Conservation (phyloP, 2,329 filamentous ascomycete genomes). For the Colletotrichum camelliae region DNA sequence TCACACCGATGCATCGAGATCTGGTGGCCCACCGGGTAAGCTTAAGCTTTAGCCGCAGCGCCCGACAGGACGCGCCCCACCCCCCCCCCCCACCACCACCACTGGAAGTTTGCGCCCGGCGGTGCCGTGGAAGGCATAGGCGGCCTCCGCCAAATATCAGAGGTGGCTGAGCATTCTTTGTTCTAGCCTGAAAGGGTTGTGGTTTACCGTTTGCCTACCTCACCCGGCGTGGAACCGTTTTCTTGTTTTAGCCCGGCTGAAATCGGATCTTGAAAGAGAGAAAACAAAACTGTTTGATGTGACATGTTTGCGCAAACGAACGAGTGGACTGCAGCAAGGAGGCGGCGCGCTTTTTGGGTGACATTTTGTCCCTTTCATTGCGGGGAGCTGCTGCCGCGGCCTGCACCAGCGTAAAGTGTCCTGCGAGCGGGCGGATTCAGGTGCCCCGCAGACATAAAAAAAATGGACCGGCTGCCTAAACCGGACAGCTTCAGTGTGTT, state of each 20-base stretch:
- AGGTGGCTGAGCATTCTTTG: neutral
- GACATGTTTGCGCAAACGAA: neutral
- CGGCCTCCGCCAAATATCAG: neutral
- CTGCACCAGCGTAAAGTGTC: neutral
- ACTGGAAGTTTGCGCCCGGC: slow-evolving; percentile 7
- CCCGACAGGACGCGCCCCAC: neutral
- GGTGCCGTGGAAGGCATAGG: neutral
- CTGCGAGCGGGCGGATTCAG: neutral
- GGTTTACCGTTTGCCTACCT: neutral
- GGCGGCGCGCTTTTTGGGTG: neutral
- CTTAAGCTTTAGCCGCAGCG: slow-evolving; percentile 17
- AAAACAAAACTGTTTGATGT: neutral
- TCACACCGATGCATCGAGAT: neutral
- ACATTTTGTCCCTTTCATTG: neutral
- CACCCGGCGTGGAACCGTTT: neutral
- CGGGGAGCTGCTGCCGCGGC: neutral
- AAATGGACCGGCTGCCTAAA: neutral
- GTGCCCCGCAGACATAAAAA: neutral
- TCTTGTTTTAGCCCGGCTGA: neutral
- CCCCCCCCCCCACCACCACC: neutral
- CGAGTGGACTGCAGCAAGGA: neutral
- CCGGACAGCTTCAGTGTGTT: slow-evolving; percentile 2
- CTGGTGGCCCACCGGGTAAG: slow-evolving; percentile 15
- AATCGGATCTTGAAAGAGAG: neutral
- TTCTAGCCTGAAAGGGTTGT: neutral